Evolutionary conservation across 75 land plant species (phyloP), one percentile per base, ranked within the genome.

Genomic region (Selaginella tamariscina): DNA sequence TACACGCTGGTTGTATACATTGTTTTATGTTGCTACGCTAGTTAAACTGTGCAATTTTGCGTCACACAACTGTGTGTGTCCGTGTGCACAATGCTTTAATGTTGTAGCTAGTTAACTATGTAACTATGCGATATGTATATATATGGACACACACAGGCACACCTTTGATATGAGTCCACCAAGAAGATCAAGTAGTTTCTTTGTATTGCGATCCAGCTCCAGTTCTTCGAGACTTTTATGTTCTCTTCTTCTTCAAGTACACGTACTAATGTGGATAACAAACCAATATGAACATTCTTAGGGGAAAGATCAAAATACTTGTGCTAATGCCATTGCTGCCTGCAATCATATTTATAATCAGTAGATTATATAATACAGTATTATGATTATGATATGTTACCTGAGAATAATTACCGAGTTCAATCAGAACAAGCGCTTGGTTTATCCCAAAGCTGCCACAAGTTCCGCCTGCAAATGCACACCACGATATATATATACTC

Each of bases 391-490:
- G 23, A 11, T 15, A 1, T 26, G 27, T 62, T 65, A 88, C 93
- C 91, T 90, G 93, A 32, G 70, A 71, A 71, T 80, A 70, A 66
- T 87, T 87, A 27, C 84, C 81, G 27, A 77, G 65, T 68, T 89
- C 88, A 29, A 79, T 32, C 30, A 39, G 98, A 73, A 30, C 89
- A 88, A 54, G 84, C 77, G 32, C 88, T 70, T 73, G 75, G 89
- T 59, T 89, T 94, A 71, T 94, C 91, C 98, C 98, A 94, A 77
- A 94, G 75, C 57, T 94, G 88, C 98, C 98, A 94, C 73, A 84
- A 88, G 62, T 83, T 77, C 29, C 98, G 86, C 79, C 93, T 88
- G 84, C 69, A 29, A 67, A 54, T 28, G 33, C 69, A 56, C 49
- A 68, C 26, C 15, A 20, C n/a, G n/a, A n/a, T n/a, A n/a, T n/a